Conservation (phyloP, 73 alveolate genomes). For the Blepharisma stoltei region DNA sequence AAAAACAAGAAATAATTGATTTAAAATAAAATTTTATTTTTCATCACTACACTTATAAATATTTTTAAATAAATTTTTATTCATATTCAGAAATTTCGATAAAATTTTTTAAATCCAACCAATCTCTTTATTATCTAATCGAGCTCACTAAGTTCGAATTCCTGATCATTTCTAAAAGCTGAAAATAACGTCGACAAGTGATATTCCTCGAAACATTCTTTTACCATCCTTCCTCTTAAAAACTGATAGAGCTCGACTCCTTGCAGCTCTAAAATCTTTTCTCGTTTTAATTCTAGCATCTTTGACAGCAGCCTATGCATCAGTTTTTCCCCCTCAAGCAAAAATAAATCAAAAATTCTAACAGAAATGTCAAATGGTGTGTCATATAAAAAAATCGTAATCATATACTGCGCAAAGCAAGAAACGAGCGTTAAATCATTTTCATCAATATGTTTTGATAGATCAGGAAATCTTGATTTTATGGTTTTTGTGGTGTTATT, state of each 20-base stretch:
- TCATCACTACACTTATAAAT: too few species aligned
- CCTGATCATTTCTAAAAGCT: background rate
- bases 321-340: constrained; percentile 25
- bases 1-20: too few species aligned
- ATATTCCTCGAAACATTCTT: constrained; percentile 31
- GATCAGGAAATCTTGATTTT: constrained; percentile 4
- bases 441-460: background rate
- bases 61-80: too few species aligned
- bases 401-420: constrained; percentile 9
- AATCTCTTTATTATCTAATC: background rate
- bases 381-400: constrained; percentile 24
- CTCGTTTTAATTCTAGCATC: constrained; percentile 4
- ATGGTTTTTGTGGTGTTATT: background rate
- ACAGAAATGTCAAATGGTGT: constrained; percentile 8
- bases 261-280: constrained; percentile 14
- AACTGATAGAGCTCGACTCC: background rate
- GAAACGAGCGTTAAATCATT: background rate
- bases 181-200: constrained; percentile 18
- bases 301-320: background rate
- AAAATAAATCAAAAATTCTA: constrained; percentile 14
- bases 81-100: too few species aligned
- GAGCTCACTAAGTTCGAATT: constrained; percentile 2
- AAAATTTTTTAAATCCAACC: too few species aligned
- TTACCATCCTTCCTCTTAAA: constrained; percentile 13
- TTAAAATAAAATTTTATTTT: too few species aligned